Conservation (phyloP, 345 rosid species). For the Gossypium sturtianum region DNA sequence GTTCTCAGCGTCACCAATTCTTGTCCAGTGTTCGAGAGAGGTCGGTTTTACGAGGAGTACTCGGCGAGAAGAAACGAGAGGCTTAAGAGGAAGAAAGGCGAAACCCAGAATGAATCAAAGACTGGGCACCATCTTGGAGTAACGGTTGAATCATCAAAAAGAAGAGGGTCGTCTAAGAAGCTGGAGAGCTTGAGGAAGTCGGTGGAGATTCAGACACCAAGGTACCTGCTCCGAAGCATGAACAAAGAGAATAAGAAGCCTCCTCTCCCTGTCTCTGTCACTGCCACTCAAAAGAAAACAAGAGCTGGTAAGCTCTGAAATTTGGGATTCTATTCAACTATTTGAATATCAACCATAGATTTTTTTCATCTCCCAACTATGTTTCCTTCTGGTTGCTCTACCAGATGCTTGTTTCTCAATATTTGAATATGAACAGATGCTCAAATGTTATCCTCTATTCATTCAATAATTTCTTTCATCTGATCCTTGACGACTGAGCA, state of each 20-base stretch:
- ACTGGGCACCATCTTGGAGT: background rate
- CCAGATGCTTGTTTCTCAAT: background rate
- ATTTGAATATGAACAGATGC: background rate
- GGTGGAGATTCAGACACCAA: conserved; percentile 29
- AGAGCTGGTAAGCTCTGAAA: conserved; percentile 28
- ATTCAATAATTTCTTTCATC: background rate
- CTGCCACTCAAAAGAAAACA: conserved; percentile 23
- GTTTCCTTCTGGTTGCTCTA: background rate
- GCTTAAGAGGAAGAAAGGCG: conserved; percentile 58
- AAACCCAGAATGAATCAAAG: conserved; percentile 8
- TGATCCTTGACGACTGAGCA: too few species aligned
- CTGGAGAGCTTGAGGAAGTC: conserved; percentile 35
- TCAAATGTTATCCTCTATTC: background rate
- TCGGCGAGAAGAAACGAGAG: conserved; percentile 76
- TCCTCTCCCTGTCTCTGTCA: conserved; percentile 31
- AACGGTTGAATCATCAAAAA: background rate
- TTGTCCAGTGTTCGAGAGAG: conserved; percentile 58
- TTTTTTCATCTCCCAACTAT: background rate
- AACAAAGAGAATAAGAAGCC: conserved; percentile 70
- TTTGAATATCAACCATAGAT: background rate
- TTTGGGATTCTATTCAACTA: background rate
- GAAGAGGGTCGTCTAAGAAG: background rate
- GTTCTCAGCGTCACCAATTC: conserved; percentile 17
- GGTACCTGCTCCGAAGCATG: conserved; percentile 75
- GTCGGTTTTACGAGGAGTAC: conserved; percentile 80